Evolutionary conservation across 2,329 filamentous ascomycete genomes (phyloP).

Genomic region (Epichloe sp.): DNA sequence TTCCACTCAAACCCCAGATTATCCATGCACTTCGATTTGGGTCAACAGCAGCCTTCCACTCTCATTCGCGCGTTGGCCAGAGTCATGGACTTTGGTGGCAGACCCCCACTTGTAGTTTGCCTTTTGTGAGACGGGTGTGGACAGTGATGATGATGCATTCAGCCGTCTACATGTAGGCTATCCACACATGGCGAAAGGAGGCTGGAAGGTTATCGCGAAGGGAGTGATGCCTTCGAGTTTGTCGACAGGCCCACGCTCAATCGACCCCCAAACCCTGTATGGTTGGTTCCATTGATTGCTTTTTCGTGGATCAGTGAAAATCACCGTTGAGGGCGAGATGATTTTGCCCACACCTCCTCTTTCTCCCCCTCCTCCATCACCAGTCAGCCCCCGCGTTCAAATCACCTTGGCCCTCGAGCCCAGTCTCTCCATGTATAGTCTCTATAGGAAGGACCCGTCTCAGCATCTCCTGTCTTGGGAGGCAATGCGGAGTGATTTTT

Average conservation of each 20-base stretch:
- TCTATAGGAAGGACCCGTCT: not conserved
- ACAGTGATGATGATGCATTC: too few species aligned
- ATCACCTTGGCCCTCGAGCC: not conserved
- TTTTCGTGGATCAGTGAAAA: not conserved
- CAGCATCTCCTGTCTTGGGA: not conserved
- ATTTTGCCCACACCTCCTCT: not conserved
- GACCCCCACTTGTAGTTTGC: not conserved
- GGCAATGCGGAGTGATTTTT: not conserved
- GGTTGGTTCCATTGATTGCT: not conserved
- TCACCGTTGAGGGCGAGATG: not conserved
- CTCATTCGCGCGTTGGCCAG: not conserved
- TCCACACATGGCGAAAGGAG: too few species aligned
- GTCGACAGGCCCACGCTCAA: not conserved
- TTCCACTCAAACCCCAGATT: not conserved
- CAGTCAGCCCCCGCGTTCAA: not conserved
- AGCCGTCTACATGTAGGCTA: too few species aligned
- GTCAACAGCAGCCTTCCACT: not conserved
- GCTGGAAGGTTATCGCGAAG: too few species aligned
- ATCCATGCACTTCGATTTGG: too few species aligned
- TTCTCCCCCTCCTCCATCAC: not conserved
- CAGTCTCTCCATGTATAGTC: not conserved
- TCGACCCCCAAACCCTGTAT: not conserved
- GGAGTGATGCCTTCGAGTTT: not conserved
- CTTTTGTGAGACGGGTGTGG: too few species aligned
- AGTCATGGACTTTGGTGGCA: not conserved